Conservation (phyloP, 2,329 filamentous ascomycete species). For the Ophiostoma quercus region DNA sequence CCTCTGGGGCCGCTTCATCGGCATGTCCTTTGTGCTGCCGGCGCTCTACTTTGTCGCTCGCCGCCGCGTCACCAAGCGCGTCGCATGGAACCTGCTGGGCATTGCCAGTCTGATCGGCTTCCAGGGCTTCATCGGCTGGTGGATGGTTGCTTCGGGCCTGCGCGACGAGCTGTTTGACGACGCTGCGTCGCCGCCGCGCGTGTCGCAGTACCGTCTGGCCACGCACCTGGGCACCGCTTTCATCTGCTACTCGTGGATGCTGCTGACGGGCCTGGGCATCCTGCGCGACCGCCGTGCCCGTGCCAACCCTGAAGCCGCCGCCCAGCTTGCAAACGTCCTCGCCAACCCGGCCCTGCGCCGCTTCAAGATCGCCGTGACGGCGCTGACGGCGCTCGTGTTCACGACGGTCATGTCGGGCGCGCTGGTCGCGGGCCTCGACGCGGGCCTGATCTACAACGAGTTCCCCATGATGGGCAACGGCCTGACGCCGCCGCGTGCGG, state of each 20-base stretch:
- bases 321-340: conserved; percentile 57
- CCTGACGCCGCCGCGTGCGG: conserved; percentile 70
- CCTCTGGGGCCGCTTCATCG: conserved; percentile 88
- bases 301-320: conserved; percentile 57
- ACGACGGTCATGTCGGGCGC: conserved; percentile 88
- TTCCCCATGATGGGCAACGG: conserved; percentile 92
- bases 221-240: conserved; percentile 89
- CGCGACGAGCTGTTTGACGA: conserved; percentile 93
- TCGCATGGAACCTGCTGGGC: conserved; percentile 71
- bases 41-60: conserved; percentile 82
- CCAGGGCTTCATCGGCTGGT: conserved; percentile 95
- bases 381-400: conserved; percentile 72
- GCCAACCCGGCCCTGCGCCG: conserved; percentile 60
- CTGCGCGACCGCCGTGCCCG: conserved; percentile 72
- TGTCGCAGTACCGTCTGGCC: conserved; percentile 89
- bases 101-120: conserved; percentile 89
- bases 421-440: conserved; percentile 89
- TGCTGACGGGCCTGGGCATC: conserved; percentile 79
- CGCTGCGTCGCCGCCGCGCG: conserved; percentile 83
- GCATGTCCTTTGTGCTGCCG: conserved; percentile 81
- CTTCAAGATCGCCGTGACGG: conserved; percentile 69
- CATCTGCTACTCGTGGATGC: conserved; percentile 88
- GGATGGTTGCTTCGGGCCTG: conserved; percentile 97
- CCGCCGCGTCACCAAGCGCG: conserved; percentile 68
- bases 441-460: conserved; percentile 97